Percentiles rank a stretch among this genome's conserved stretches.
Evolutionary conservation across 2,329 filamentous ascomycete species (phyloP).

Genomic region (Aureobasidium sp.): DNA sequence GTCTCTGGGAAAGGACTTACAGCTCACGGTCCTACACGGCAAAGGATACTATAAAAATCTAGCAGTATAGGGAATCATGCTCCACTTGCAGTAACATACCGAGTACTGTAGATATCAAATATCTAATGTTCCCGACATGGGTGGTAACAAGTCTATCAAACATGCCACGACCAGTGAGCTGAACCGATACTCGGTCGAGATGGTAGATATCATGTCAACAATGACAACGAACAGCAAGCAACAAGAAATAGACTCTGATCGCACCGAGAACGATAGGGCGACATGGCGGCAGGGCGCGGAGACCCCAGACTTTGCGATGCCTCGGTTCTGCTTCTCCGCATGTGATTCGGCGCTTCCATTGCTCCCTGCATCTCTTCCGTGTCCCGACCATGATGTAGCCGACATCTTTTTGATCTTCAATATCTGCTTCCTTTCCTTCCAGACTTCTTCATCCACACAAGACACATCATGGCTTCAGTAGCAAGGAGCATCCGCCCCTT

Average conservation of each 20-base stretch:
- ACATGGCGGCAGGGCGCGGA: not conserved
- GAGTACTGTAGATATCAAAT: too few species aligned
- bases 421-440: not conserved
- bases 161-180: too few species aligned
- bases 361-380: not conserved
- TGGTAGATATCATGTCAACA: too few species aligned
- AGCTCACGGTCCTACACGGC: too few species aligned
- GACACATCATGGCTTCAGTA: slow-evolving; percentile 18
- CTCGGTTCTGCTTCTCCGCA: slow-evolving; percentile 6
- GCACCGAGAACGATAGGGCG: slow-evolving; percentile 1
- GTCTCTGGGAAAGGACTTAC: too few species aligned
- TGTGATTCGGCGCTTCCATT: slow-evolving; percentile 1
- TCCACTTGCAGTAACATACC: too few species aligned
- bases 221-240: not conserved
- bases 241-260: not conserved
- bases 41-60: too few species aligned
- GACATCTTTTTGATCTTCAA: not conserved
- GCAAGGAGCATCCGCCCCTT: slow-evolving; percentile 17
- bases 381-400: not conserved
- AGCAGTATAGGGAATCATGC: too few species aligned
- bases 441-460: not conserved
- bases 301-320: not conserved
- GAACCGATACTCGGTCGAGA: not conserved
- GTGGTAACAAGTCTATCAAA: too few species aligned
- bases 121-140: too few species aligned